These are phyloP conservation scores for Coemansia sp. DNA, from an alignment of 192 early-diverging fungal genomes.

Conservation along the genomic window DNA sequence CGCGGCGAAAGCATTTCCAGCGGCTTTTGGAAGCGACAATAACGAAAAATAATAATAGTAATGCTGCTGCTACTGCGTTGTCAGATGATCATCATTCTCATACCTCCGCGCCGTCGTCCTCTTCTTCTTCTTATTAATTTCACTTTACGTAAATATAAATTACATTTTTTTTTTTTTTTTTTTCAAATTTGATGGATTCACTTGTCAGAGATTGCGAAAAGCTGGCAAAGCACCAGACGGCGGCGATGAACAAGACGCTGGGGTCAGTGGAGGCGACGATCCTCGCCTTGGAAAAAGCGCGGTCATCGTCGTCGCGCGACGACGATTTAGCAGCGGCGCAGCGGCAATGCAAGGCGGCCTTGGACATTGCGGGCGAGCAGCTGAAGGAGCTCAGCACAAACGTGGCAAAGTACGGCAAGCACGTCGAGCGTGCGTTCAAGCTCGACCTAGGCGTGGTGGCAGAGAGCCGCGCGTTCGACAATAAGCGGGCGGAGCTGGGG, in stretches of 20 bases:
- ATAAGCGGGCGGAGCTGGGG: constrained; percentile 65
- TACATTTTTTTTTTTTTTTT: neutral
- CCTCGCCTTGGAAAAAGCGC: constrained; percentile 39
- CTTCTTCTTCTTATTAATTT: neutral
- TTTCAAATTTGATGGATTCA: constrained; percentile 61
- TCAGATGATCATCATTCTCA: no score
- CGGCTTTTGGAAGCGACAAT: neutral
- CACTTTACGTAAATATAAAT: no score
- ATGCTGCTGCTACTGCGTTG: no score
- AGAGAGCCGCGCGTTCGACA: constrained; percentile 76
- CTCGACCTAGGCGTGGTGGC: constrained; percentile 63
- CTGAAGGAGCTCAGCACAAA: constrained; percentile 68
- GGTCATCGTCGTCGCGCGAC: neutral
- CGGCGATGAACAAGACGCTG: constrained; percentile 51
- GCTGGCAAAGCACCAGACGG: constrained; percentile 65
- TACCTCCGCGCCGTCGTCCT: neutral
- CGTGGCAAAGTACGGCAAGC: constrained; percentile 72
- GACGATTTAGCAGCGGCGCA: neutral
- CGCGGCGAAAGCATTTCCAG: constrained; percentile 5
- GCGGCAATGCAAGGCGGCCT: neutral
- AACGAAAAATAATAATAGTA: no score
- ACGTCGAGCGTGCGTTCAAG: constrained; percentile 78
- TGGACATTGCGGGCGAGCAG: constrained; percentile 48
- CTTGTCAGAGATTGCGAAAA: constrained; percentile 69
- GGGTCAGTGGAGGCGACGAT: constrained; percentile 53